phyloP scores from a whole-genome alignment of 2,329 filamentous ascomycete genomes.

The Diaporthe citriasiana region DNA sequence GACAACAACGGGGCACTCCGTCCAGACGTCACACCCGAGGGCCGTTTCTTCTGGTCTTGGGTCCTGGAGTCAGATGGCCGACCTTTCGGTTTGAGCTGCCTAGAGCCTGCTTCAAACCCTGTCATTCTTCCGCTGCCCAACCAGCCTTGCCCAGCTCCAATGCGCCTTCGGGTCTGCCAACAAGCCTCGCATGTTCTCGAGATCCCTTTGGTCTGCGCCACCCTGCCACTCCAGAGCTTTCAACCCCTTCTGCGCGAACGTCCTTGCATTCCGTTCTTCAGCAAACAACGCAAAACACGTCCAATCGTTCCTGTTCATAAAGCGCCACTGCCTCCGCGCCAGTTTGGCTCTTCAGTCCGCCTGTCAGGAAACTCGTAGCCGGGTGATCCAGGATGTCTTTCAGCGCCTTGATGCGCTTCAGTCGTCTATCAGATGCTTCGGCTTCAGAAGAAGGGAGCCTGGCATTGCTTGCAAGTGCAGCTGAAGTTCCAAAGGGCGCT shows the following conservation, averaged over 20 bases:
- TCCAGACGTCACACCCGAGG: background rate
- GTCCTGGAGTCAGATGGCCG: background rate
- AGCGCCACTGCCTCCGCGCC: background rate
- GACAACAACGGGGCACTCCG: background rate
- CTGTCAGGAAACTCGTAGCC: conserved; percentile 2
- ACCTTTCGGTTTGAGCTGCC: too few species aligned
- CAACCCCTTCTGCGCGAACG: background rate
- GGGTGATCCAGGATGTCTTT: background rate
- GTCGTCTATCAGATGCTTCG: conserved; percentile 3
- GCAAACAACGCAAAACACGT: conserved; percentile 21
- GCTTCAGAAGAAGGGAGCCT: background rate
- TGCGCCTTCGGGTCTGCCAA: conserved; percentile 16
- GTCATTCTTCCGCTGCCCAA: background rate
- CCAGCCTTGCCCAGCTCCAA: conserved; percentile 24
- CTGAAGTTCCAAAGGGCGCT: conserved; percentile 1
- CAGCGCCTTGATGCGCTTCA: conserved; percentile 14
- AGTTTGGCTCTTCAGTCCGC: background rate
- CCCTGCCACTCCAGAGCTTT: background rate
- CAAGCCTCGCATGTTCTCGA: background rate
- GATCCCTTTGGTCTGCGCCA: background rate
- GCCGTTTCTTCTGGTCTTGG: background rate
- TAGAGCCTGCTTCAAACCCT: background rate
- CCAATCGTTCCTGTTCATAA: conserved; percentile 5
- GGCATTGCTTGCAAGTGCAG: conserved; percentile 13
- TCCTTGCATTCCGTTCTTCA: background rate